Conservation (phyloP, 805 yeast species). For the Candida piceae region DNA sequence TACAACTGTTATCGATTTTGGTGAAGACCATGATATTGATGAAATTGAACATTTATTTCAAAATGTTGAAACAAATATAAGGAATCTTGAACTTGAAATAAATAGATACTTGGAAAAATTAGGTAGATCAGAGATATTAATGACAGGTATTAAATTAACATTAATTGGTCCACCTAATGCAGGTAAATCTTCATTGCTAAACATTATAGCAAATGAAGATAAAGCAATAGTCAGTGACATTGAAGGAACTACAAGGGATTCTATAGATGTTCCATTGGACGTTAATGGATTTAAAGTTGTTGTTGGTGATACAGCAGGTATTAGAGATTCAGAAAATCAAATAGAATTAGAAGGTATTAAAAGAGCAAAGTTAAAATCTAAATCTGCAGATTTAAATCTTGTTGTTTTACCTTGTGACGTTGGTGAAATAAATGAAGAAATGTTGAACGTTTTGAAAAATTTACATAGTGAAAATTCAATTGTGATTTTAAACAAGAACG, state of each 20-base stretch:
- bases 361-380: slow-evolving; percentile 61
- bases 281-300: slow-evolving; percentile 79
- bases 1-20: slow-evolving; percentile 89
- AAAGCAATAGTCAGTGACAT: slow-evolving; percentile 87
- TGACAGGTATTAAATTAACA: slow-evolving; percentile 67
- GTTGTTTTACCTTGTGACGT: slow-evolving; percentile 51
- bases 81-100: slow-evolving; percentile 41
- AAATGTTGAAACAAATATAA: slow-evolving; percentile 42
- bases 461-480: slow-evolving; percentile 21
- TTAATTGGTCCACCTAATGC: slow-evolving; percentile 93
- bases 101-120: slow-evolving; percentile 39
- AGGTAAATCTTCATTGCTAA: slow-evolving; percentile 86
- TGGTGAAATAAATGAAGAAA: slow-evolving; percentile 29
- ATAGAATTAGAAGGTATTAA: slow-evolving; percentile 71
- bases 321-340: slow-evolving; percentile 43
- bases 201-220: slow-evolving; percentile 68
- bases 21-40: slow-evolving; percentile 85
- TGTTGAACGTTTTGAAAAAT: slow-evolving; percentile 34
- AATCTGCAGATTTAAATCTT: slow-evolving; percentile 62
- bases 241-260: slow-evolving; percentile 93
- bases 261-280: slow-evolving; percentile 75
- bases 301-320: slow-evolving; percentile 91
- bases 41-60: slow-evolving; percentile 51
- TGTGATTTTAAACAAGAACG: slow-evolving; percentile 57
- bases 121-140: slow-evolving; percentile 54